Base-by-base conservation (phyloP, 306 rosid species). In the Fagus crenata region DNA sequence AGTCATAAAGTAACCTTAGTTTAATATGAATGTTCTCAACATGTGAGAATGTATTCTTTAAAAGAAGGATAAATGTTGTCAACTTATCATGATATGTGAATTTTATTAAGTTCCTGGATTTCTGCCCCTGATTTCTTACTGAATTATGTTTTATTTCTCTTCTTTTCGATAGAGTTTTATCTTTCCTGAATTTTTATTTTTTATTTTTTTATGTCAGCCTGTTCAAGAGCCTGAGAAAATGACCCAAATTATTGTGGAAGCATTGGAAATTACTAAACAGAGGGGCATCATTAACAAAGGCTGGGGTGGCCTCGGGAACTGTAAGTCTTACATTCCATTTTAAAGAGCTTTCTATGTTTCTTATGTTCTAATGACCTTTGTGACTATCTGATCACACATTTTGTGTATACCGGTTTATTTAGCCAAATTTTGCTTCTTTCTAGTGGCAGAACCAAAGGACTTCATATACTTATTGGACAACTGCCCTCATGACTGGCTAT, bases 271-370 rank as follows among this genome's bases (percentile, higher is more conserved):
- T 56, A 92, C 99, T 14, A 93, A 93, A 79, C 99, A 93, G 81
- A 87, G 99, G 82, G 99, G 99, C 69, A 96, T 96, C 83, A 92
- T 96, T 80, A 96, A 90, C 86, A 93, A 91, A 89, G 99, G 99
- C 82, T 96, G 99, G 99, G 99, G 99, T 76, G 99, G 99, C 80
- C 98, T 96, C 71, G 99, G 99, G 53, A 73, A 86, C 74, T 89
- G 99, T 96, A 87, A 87, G 96, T 84, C 73, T 43, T 63, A 53
- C 35, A 51, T 71, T 77, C 60, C 51, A n/a, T 4, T 67, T 18
- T 67, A 67, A 41, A 54, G 51, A 46, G 13, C 53, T 42, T 33
- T 33, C 49, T 43, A 22, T 58, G 53, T 41, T 71, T 71, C 39
- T 33, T 69, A 64, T 60, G 4, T 55, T 60, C 54, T 70, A 55